phyloP scores from a whole-genome alignment of 2,329 filamentous ascomycete species.

The Microsporum audouinii region DNA sequence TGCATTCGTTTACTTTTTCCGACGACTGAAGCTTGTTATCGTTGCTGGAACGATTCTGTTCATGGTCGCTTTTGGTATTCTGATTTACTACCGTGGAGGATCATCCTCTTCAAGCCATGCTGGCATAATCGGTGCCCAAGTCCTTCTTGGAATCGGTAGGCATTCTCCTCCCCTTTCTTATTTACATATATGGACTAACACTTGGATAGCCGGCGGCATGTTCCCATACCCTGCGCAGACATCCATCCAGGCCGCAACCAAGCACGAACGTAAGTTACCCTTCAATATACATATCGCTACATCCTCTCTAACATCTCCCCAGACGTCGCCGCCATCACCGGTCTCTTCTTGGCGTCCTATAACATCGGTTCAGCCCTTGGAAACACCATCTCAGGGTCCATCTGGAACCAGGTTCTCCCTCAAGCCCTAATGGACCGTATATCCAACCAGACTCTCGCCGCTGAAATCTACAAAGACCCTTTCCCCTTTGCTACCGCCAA shows the following conservation, averaged over 20 bases:
- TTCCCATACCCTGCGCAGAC: slow-evolving; percentile 46
- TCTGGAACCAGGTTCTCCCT: slow-evolving; percentile 51
- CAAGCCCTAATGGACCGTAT: slow-evolving; percentile 31
- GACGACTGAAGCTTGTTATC: slow-evolving; percentile 54
- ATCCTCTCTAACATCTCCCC: neutral
- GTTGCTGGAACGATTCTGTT: slow-evolving; percentile 49
- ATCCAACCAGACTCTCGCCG: slow-evolving; percentile 32
- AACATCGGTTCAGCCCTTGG: slow-evolving; percentile 52
- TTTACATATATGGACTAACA: neutral
- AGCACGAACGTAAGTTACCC: slow-evolving; percentile 34
- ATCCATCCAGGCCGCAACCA: slow-evolving; percentile 41
- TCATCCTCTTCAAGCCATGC: slow-evolving; percentile 34
- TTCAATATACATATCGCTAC: slow-evolving; percentile 8
- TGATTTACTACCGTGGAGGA: slow-evolving; percentile 53
- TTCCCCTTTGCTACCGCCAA: slow-evolving; percentile 29
- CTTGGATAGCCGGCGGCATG: slow-evolving; percentile 42
- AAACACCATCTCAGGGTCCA: slow-evolving; percentile 48
- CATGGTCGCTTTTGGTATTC: slow-evolving; percentile 53
- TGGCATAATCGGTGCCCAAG: slow-evolving; percentile 52
- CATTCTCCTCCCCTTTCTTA: neutral
- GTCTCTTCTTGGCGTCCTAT: slow-evolving; percentile 52
- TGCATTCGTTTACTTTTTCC: slow-evolving; percentile 45
- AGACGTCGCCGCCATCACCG: slow-evolving; percentile 53
- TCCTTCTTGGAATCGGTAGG: slow-evolving; percentile 48
- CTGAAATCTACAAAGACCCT: slow-evolving; percentile 33